phyloP scores from a whole-genome alignment of 495 filamentous ascomycete species.

The Daldinia vernicosa region DNA sequence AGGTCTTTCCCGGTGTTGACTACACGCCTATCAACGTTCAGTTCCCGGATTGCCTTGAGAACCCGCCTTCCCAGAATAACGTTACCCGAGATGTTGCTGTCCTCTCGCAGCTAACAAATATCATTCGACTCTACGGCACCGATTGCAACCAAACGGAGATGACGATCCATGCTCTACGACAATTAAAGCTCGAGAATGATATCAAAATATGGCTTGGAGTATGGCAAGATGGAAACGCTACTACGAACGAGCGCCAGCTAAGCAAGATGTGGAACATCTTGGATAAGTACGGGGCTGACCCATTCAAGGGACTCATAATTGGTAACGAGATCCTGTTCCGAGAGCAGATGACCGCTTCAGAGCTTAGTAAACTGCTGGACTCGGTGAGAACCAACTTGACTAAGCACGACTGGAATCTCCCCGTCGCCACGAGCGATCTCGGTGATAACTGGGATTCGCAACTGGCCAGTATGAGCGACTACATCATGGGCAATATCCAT shows the following conservation, averaged over 20 bases:
- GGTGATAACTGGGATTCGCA: slow-evolving; percentile 84
- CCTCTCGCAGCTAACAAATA: slow-evolving; percentile 89
- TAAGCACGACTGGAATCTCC: slow-evolving; percentile 68
- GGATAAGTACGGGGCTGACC: slow-evolving; percentile 68
- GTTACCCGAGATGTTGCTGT: slow-evolving; percentile 92
- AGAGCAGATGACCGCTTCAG: slow-evolving; percentile 69
- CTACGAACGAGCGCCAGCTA: slow-evolving; percentile 84
- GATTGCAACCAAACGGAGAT: slow-evolving; percentile 99
- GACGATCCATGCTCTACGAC: slow-evolving; percentile 83
- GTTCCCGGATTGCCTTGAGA: slow-evolving; percentile 82
- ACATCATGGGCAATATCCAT: slow-evolving; percentile 96
- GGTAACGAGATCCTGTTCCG: slow-evolving; percentile 96
- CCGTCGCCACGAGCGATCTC: slow-evolving; percentile 88
- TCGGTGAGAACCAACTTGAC: slow-evolving; percentile 78
- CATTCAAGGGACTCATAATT: slow-evolving; percentile 86
- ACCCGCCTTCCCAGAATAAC: slow-evolving; percentile 90
- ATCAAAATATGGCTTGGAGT: slow-evolving; percentile 97
- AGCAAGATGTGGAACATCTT: slow-evolving; percentile 82
- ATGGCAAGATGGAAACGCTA: slow-evolving; percentile 86
- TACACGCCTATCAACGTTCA: slow-evolving; percentile 93
- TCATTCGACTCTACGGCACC: slow-evolving; percentile 89
- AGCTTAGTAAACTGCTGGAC: slow-evolving; percentile 71
- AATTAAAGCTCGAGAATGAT: slow-evolving; percentile 70
- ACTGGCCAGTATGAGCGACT: slow-evolving; percentile 75
- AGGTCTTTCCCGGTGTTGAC: slow-evolving; percentile 96